These are phyloP conservation scores for Pythium phragmitis DNA, from an alignment of 352 stramenopile species.

Conservation along the genomic window DNA sequence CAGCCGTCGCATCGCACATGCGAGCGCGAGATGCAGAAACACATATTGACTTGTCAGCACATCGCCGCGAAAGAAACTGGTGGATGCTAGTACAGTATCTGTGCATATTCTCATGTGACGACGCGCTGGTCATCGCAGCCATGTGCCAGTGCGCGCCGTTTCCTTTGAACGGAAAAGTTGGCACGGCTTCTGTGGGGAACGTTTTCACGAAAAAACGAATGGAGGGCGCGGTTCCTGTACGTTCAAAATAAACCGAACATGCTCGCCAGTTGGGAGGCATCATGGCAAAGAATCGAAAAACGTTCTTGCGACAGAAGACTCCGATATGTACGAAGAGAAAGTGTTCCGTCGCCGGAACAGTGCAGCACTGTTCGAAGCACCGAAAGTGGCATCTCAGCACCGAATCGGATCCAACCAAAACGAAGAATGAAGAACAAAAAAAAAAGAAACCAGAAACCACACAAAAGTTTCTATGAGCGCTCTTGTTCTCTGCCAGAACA, in stretches of 20 bases:
- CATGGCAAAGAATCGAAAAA: background rate
- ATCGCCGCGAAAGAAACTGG: slow-evolving; percentile 8
- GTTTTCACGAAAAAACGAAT: too few relatives aligned
- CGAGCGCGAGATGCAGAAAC: too few relatives aligned
- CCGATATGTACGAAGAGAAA: background rate
- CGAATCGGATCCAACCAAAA: background rate
- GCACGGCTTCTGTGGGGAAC: too few relatives aligned
- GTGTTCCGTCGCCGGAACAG: background rate
- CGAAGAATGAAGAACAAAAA: background rate
- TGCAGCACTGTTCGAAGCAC: background rate
- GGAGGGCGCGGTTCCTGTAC: too few relatives aligned
- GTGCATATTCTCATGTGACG: background rate
- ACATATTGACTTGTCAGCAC: background rate
- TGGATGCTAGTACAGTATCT: background rate
- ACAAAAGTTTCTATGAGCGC: too few relatives aligned
- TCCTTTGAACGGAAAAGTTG: too few relatives aligned
- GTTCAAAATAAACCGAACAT: too few relatives aligned
- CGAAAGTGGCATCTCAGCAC: background rate
- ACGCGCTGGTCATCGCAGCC: background rate
- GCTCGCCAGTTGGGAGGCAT: too few relatives aligned
- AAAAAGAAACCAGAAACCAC: background rate
- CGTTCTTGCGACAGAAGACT: background rate
- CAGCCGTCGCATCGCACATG: too few relatives aligned
- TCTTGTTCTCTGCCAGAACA: too few relatives aligned
- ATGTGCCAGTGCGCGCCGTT: too few relatives aligned